Percentiles rank a stretch among this genome's conserved stretches.
These are phyloP conservation scores for Sugiyamaella pinicola DNA, from an alignment of 1,139 yeast genomes.

Conservation along the genomic window DNA sequence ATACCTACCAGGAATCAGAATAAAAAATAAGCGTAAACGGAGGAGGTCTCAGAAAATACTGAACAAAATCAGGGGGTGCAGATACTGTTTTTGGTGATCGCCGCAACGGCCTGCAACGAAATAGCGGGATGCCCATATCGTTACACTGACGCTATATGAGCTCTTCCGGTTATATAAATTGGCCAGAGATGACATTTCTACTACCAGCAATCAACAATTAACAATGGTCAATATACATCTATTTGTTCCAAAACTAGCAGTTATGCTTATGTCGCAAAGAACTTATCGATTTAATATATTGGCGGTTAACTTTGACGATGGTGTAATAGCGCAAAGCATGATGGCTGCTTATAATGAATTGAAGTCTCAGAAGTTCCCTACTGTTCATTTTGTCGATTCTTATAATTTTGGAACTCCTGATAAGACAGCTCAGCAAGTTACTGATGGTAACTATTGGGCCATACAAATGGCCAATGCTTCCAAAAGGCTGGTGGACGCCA, in stretches of 20 bases:
- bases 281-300: constrained; percentile 19
- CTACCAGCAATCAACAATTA: no score
- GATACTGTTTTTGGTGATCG: no score
- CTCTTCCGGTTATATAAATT: no score
- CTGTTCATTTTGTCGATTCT: constrained; percentile 17
- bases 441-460: constrained; percentile 24
- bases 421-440: constrained; percentile 17
- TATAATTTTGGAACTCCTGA: constrained; percentile 10
- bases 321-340: constrained; percentile 22
- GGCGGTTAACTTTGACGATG: constrained; percentile 26
- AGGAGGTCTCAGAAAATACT: no score
- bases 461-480: constrained; percentile 22
- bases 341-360: constrained; percentile 21
- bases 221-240: constrained; percentile 7
- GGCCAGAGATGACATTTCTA: no score
- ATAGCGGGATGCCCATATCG: no score
- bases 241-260: background rate
- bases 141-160: no score
- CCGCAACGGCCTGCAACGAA: no score
- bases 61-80: no score
- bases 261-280: constrained; percentile 11
- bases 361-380: constrained; percentile 21
- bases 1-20: no score
- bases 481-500: constrained; percentile 19
- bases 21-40: no score